phyloP scores from a whole-genome alignment of 768 basidiomycete species.

The Candolleomyces aberdarensis region DNA sequence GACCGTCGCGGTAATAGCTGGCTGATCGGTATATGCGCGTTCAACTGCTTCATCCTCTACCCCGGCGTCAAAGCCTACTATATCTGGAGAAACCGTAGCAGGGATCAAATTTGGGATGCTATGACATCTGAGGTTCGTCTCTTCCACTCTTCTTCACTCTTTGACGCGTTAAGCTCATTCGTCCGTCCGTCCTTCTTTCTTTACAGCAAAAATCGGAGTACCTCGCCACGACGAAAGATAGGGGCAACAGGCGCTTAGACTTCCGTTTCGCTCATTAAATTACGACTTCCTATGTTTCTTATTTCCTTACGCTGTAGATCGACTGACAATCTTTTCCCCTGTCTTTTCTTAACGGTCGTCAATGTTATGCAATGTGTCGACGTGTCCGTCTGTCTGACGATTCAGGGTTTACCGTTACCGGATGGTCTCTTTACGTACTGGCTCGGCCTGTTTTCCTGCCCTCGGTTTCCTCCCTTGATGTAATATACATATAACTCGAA shows the following conservation, averaged over 20 bases:
- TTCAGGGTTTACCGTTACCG: too few species aligned
- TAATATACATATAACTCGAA: too few species aligned
- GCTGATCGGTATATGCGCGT: slow-evolving; percentile 46
- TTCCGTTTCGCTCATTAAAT: slow-evolving; percentile 58
- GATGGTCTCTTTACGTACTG: too few species aligned
- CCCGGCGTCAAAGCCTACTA: slow-evolving; percentile 54
- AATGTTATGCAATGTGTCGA: too few species aligned
- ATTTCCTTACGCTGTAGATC: too few species aligned
- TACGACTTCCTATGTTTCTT: too few species aligned
- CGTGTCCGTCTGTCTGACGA: too few species aligned
- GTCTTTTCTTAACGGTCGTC: too few species aligned
- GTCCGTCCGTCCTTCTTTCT: neutral
- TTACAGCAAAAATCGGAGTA: slow-evolving; percentile 53
- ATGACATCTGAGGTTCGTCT: slow-evolving; percentile 46
- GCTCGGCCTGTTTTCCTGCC: too few species aligned
- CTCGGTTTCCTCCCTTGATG: too few species aligned
- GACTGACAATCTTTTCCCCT: too few species aligned
- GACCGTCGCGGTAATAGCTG: slow-evolving; percentile 56
- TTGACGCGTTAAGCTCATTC: neutral
- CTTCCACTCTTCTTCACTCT: neutral
- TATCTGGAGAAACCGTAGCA: slow-evolving; percentile 54
- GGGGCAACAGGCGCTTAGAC: slow-evolving; percentile 60
- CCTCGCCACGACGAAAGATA: slow-evolving; percentile 52
- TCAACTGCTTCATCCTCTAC: slow-evolving; percentile 53
- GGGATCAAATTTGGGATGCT: slow-evolving; percentile 52